Conservation (phyloP, 208 protist species). For the Tritrichomonas musculus region DNA sequence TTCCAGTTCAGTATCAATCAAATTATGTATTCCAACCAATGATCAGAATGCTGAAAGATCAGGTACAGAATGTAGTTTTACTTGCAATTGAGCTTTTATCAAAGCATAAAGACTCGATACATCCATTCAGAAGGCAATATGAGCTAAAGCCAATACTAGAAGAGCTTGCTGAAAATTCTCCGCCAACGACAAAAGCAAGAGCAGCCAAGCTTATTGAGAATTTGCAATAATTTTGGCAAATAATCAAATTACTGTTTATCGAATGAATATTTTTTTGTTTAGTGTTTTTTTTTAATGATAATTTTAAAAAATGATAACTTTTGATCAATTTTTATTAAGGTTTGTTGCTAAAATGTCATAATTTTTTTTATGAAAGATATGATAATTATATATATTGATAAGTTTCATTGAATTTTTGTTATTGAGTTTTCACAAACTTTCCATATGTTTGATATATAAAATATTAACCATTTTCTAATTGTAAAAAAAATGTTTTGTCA, state of each 20-base stretch:
- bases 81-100: not conserved
- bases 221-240: not conserved
- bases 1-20: constrained; percentile 12
- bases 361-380: too few relatives aligned
- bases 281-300: too few relatives aligned
- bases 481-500: too few relatives aligned
- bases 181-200: not conserved
- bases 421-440: too few relatives aligned
- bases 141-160: constrained; percentile 7
- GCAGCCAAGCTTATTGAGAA: not conserved
- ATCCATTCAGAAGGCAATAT: constrained; percentile 28
- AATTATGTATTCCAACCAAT: constrained; percentile 30
- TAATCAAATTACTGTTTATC: not conserved
- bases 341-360: too few relatives aligned
- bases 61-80: not conserved
- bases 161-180: not conserved
- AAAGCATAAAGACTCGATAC: not conserved
- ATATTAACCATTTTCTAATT: too few relatives aligned
- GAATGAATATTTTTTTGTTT: too few relatives aligned
- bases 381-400: too few relatives aligned
- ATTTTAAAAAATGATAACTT: too few relatives aligned
- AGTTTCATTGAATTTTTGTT: too few relatives aligned
- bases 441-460: too few relatives aligned
- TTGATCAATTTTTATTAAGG: too few relatives aligned
- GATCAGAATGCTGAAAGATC: constrained; percentile 19